Evolutionary conservation across 768 basidiomycete genomes (phyloP), one percentile per base, ranked within the genome.

Genomic region (Suillus sp.): DNA sequence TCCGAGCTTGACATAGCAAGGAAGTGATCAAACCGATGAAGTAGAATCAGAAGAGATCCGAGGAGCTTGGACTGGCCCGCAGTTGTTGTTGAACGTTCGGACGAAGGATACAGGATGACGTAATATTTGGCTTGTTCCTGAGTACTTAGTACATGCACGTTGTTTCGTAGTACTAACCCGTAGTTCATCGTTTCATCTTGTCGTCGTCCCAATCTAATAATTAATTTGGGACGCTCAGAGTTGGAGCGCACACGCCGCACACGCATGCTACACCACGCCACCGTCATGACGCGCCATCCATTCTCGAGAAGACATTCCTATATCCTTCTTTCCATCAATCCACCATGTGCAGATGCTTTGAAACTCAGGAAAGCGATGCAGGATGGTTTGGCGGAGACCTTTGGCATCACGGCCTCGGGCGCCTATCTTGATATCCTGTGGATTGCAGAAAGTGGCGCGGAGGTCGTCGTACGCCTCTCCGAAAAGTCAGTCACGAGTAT

Each of bases 371-470:
- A 85, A 71, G 63, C 78, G 2, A 70, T 91, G 25, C 85, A 87
- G 67, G 83, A 87, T 34, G 79, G 83, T 0, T 75, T 90, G 45
- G 60, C 76, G 9, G 83, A 85, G 67, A 76, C 80, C 10, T 88
- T 88, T 66, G 89, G 89, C 3, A 63, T 81, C 45, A 83, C 84
- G 4, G 75, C 75, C 10, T 80, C 87, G 1, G 77, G 79, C 54
- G 79, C 78, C 2, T 83, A 86, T 64, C 63, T 90, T 37, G 89
- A 91, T 67, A 72, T 91, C 11, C 74, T 91, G 20, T 86, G 84
- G 80, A 67, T 87, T 10, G 54, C 66, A 58, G 74, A 69, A 55
- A 50, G 43, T 6, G 74, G 61, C 37, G 35, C 30, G 2, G 67
- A 74, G 50, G 40, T 70, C 27, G 64, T 75, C 57, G 32, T 75